Conservation (phyloP, 306 rosid species). For the Rosa persica region DNA sequence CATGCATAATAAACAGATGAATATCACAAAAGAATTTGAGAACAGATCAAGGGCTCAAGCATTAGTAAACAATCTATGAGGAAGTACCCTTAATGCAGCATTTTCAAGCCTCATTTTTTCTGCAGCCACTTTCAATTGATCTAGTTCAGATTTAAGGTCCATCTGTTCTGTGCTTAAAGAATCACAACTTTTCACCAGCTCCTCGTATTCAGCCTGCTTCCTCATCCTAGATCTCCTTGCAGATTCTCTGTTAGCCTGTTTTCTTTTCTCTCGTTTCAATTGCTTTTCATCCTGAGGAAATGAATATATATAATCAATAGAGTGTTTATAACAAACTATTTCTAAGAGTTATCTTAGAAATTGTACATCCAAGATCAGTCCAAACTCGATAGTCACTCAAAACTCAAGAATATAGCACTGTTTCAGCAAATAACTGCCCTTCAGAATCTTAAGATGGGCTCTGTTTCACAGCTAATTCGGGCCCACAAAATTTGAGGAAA, state of each 20-base stretch:
- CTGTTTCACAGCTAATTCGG: constrained; percentile 21
- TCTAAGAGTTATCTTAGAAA: not conserved
- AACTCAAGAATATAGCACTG: constrained; percentile 14
- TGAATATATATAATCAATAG: not conserved
- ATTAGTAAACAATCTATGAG: constrained; percentile 6
- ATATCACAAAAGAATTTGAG: not conserved
- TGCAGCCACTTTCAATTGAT: constrained; percentile 23
- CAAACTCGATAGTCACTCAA: constrained; percentile 8
- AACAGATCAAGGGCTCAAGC: constrained; percentile 9
- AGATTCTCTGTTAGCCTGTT: constrained; percentile 43
- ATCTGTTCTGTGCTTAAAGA: constrained; percentile 25
- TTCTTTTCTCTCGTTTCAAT: constrained; percentile 41
- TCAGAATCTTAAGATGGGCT: constrained; percentile 20
- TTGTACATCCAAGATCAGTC: constrained; percentile 10
- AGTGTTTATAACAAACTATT: constrained; percentile 5
- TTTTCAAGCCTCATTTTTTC: constrained; percentile 31
- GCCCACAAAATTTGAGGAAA: constrained; percentile 25
- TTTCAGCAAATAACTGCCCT: constrained; percentile 18
- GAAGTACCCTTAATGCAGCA: constrained; percentile 33
- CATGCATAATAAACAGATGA: not conserved
- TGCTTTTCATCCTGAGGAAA: constrained; percentile 34
- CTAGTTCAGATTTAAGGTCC: constrained; percentile 30
- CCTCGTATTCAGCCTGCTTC: constrained; percentile 40
- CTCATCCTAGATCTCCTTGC: constrained; percentile 41
- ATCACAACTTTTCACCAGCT: constrained; percentile 23